Percentiles rank a stretch among this genome's conserved stretches.
These are phyloP conservation scores for Climacium dendroides DNA, from an alignment of 225 moss, liverwort and hornwort species.

Conservation along the genomic window DNA sequence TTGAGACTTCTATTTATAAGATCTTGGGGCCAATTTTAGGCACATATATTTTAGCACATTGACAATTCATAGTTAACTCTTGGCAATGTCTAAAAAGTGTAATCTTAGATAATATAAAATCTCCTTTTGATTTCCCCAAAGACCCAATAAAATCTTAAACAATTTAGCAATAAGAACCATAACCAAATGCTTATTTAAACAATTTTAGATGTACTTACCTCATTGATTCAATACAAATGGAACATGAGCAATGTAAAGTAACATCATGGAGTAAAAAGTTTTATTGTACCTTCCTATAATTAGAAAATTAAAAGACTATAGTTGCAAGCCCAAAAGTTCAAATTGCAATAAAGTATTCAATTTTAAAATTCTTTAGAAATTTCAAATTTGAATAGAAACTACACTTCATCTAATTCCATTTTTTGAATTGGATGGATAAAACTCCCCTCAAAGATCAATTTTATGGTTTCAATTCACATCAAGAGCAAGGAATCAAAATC, in stretches of 20 bases:
- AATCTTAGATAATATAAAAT: neutral
- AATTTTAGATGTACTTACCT: no score
- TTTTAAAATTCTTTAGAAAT: neutral
- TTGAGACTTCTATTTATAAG: neutral
- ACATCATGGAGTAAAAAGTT: fast-evolving
- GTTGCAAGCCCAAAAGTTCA: neutral
- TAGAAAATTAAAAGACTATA: neutral
- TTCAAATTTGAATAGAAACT: neutral
- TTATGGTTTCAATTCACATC: neutral
- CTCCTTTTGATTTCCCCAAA: fast-evolving
- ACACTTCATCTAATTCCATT: neutral
- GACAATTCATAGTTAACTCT: neutral
- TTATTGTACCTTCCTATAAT: neutral
- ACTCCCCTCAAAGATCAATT: neutral
- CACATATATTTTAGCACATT: neutral
- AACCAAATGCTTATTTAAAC: no score
- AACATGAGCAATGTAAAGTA: no score
- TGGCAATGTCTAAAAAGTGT: fast-evolving
- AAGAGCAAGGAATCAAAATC: neutral
- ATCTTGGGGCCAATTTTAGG: neutral
- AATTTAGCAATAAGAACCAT: neutral
- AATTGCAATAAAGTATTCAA: neutral
- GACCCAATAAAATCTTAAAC: neutral
- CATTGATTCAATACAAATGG: no score
- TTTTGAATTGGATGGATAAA: no score